A percentile compares a stretch with the other conserved stretches of the same genome.
Evolutionary conservation across 768 basidiomycete species (phyloP).

Genomic region (Collybia sordida): DNA sequence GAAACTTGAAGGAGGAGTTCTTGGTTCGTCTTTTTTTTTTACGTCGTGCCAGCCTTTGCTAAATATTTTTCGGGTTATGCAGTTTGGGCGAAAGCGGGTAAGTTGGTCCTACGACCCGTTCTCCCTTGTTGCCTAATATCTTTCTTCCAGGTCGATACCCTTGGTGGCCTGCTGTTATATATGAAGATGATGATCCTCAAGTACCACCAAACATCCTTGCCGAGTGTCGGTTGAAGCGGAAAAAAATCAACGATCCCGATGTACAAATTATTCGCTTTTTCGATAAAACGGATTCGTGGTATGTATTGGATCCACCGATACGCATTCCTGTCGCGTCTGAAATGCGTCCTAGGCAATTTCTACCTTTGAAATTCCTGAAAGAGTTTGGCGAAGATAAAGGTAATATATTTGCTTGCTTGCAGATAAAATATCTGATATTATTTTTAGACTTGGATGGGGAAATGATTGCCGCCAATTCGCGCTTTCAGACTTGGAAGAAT

Average conservation of each 20-base stretch:
- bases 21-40: conserved; percentile 48
- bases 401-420: conserved; percentile 30
- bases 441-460: conserved; percentile 63
- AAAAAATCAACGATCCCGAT: conserved; percentile 35
- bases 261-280: conserved; percentile 78
- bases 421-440: background rate
- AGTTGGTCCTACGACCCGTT: conserved; percentile 16
- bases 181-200: conserved; percentile 53
- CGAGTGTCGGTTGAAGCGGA: conserved; percentile 26
- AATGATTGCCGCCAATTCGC: conserved; percentile 51
- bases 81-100: conserved; percentile 88
- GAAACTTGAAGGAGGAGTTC: conserved; percentile 53
- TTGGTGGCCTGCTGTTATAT: conserved; percentile 87
- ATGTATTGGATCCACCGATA: conserved; percentile 13
- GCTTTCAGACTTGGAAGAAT: conserved; percentile 62
- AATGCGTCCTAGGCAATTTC: conserved; percentile 54
- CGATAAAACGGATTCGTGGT: conserved; percentile 69
- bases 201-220: conserved; percentile 48
- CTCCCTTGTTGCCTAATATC: background rate
- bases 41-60: background rate
- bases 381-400: conserved; percentile 70
- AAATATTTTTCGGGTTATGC: conserved; percentile 4
- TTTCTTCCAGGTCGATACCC: conserved; percentile 62
- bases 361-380: conserved; percentile 54
- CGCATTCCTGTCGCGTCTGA: background rate